These are phyloP conservation scores for Wickerhamomyces ciferrii DNA, from an alignment of 805 yeast genomes.

Conservation along the genomic window DNA sequence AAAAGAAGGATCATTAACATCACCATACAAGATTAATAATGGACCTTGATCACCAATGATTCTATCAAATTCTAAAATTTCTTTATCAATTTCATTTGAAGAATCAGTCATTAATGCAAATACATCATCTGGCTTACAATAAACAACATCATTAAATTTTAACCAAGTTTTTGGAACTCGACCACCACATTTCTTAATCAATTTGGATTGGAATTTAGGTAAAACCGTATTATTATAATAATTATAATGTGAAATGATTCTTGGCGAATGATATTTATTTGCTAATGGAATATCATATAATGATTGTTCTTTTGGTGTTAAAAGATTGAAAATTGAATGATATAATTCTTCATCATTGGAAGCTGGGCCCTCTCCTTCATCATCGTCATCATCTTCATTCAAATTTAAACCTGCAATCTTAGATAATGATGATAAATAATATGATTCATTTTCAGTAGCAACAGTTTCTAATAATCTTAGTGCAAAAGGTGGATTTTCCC, in stretches of 20 bases:
- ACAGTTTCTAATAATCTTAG: constrained; percentile 21
- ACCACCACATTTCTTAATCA: constrained; percentile 14
- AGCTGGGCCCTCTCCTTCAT: constrained; percentile 1
- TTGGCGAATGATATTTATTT: constrained; percentile 46
- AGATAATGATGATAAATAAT: constrained; percentile 7
- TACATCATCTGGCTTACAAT: constrained; percentile 66
- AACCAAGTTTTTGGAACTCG: constrained; percentile 39
- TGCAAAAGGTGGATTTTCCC: constrained; percentile 23
- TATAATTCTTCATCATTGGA: constrained; percentile 15
- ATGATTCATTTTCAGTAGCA: constrained; percentile 18
- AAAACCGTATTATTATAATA: constrained; percentile 34
- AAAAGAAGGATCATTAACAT: constrained; percentile 45
- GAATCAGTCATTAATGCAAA: constrained; percentile 68
- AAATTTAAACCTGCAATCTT: constrained; percentile 8
- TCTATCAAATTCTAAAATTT: constrained; percentile 49
- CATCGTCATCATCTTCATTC: constrained; percentile 6
- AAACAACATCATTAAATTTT: constrained; percentile 43
- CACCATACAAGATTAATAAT: constrained; percentile 62
- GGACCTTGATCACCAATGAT: constrained; percentile 55
- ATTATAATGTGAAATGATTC: constrained; percentile 59
- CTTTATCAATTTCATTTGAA: constrained; percentile 12
- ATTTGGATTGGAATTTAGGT: constrained; percentile 21
- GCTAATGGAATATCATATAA: constrained; percentile 22
- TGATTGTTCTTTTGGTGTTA: constrained; percentile 14
- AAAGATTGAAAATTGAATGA: constrained; percentile 8